phyloP scores from a whole-genome alignment of 2,329 filamentous ascomycete genomes.

The Penicillium sp. region DNA sequence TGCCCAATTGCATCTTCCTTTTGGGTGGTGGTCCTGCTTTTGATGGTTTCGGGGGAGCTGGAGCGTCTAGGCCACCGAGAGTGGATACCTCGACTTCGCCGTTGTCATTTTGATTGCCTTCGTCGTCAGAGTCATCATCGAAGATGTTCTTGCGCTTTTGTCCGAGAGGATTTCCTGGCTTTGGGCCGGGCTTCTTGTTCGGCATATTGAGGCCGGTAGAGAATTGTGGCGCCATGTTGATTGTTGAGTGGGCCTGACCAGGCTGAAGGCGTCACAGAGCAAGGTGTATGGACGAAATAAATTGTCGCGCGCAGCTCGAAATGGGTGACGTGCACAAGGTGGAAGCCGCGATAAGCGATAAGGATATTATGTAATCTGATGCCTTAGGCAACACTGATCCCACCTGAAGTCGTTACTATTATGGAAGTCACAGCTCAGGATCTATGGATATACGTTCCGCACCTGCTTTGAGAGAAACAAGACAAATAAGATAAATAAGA shows the following conservation, averaged over 20 bases:
- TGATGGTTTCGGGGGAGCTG: slow-evolving; percentile 11
- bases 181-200: slow-evolving; percentile 34
- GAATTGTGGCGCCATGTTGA: slow-evolving; percentile 34
- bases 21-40: slow-evolving; percentile 31
- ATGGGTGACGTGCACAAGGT: neutral
- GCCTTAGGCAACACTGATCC: neutral
- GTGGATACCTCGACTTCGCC: slow-evolving; percentile 38
- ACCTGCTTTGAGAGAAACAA: too few species aligned
- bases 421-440: too few species aligned
- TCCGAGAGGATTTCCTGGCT: slow-evolving; percentile 29
- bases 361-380: neutral
- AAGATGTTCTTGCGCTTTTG: slow-evolving; percentile 52
- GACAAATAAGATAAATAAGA: too few species aligned
- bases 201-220: slow-evolving; percentile 46
- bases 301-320: neutral
- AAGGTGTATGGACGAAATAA: neutral
- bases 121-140: slow-evolving; percentile 44
- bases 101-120: slow-evolving; percentile 24
- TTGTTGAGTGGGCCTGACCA: neutral
- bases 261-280: neutral
- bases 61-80: slow-evolving; percentile 37
- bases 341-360: neutral
- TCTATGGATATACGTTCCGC: too few species aligned
- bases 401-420: too few species aligned
- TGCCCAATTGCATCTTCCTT: slow-evolving; percentile 34